A percentile compares a stretch with the other conserved stretches of the same genome.
Evolutionary conservation across 495 filamentous ascomycete species (phyloP).

Genomic region (Xylaria flabelliformis): DNA sequence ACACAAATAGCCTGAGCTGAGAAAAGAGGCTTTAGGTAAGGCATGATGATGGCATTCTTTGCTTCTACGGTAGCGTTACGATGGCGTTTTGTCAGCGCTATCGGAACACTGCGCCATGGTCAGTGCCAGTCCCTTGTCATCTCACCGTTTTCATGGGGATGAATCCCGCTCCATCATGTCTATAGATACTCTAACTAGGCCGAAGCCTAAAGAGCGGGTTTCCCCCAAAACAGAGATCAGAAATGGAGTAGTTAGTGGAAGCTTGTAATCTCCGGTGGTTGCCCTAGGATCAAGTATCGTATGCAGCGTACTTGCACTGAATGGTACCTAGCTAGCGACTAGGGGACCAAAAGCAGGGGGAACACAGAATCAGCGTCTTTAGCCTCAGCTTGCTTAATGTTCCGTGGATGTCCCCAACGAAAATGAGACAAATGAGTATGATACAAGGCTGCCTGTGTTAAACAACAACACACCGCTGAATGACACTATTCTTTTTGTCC

Average conservation of each 20-base stretch:
- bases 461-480: conserved; percentile 31
- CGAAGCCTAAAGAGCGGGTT: conserved; percentile 7
- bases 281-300: background rate
- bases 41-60: conserved; percentile 6
- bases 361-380: conserved; percentile 18
- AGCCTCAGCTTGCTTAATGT: background rate
- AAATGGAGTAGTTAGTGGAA: conserved; percentile 11
- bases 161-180: background rate
- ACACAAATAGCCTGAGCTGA: conserved; percentile 21
- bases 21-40: background rate
- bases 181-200: background rate
- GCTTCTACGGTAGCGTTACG: background rate
- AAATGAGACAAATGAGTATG: background rate
- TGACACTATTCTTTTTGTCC: conserved; percentile 29
- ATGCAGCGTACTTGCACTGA: background rate
- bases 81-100: conserved; percentile 7
- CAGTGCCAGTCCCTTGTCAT: background rate
- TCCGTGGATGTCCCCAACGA: background rate
- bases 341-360: background rate
- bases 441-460: background rate
- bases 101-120: conserved; percentile 5
- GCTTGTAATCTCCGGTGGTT: conserved; percentile 21
- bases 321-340: background rate
- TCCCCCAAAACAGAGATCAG: background rate
- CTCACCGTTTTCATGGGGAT: conserved; percentile 7